A percentile compares a stretch with the other conserved stretches of the same genome.
phyloP scores from a whole-genome alignment of 106 monocot genomes.

The Dendrobium huoshanense region DNA sequence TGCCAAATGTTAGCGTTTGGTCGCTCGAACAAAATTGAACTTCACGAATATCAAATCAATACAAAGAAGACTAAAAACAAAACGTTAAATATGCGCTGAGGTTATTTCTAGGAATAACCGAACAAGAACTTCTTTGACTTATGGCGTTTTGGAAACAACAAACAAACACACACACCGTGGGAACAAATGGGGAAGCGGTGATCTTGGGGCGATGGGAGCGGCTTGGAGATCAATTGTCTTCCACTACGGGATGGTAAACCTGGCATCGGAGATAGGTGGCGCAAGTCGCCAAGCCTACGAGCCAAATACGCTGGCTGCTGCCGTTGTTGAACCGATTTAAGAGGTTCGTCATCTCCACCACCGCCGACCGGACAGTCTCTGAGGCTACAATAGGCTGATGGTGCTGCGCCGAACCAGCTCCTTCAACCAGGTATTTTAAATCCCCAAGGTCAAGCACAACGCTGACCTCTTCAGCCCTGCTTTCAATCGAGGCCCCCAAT shows the following conservation, averaged over 20 bases:
- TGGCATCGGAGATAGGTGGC: conserved; percentile 83
- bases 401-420: neutral
- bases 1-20: neutral
- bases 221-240: conserved; percentile 73
- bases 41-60: no score
- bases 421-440: conserved; percentile 72
- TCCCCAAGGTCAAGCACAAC: conserved; percentile 65
- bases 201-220: conserved; percentile 46
- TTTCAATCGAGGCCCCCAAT: conserved; percentile 11
- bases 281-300: conserved; percentile 60
- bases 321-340: conserved; percentile 20
- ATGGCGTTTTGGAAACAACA: neutral
- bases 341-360: conserved; percentile 47
- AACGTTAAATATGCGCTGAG: neutral
- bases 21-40: no score
- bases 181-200: conserved; percentile 19
- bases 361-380: conserved; percentile 17
- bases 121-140: neutral
- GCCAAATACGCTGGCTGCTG: conserved; percentile 30
- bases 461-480: conserved; percentile 13
- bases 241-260: conserved; percentile 69
- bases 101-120: neutral
- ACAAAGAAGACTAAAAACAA: no score
- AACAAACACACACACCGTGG: conserved; percentile 21
- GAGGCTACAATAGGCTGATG: conserved; percentile 12